These are phyloP conservation scores for Ceratocystis lukuohia DNA, from an alignment of 2,329 filamentous ascomycete genomes.

Conservation along the genomic window DNA sequence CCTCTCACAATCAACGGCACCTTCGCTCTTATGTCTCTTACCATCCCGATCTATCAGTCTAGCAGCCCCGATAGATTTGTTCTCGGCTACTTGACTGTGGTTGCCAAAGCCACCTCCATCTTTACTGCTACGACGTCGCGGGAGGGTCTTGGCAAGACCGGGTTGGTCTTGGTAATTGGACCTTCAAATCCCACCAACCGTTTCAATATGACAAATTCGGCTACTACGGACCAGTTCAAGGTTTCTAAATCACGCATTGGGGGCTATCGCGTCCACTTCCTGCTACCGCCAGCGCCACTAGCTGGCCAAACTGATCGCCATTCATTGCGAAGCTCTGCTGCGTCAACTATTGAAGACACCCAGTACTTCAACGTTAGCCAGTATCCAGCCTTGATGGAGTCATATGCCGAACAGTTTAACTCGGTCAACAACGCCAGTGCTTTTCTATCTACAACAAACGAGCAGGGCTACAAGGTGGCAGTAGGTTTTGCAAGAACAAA, in stretches of 20 bases:
- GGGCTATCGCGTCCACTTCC: conserved; percentile 36
- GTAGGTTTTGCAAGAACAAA: conserved; percentile 66
- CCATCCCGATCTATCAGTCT: conserved; percentile 53
- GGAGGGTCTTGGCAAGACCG: conserved; percentile 59
- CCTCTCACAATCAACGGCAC: conserved; percentile 59
- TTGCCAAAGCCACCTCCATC: conserved; percentile 55
- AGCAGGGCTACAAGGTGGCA: conserved; percentile 54
- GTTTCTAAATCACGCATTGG: conserved; percentile 20
- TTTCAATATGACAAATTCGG: conserved; percentile 41
- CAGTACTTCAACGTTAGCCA: conserved; percentile 41
- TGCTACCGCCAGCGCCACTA: conserved; percentile 42
- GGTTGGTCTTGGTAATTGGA: conserved; percentile 57
- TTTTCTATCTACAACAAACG: conserved; percentile 56
- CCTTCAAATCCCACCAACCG: conserved; percentile 53
- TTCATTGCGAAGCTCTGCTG: conserved; percentile 27
- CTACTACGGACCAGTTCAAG: conserved; percentile 30
- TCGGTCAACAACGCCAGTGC: conserved; percentile 55
- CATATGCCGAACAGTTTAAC: conserved; percentile 40
- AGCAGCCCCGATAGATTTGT: conserved; percentile 28
- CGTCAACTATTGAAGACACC: conserved; percentile 16
- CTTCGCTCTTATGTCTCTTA: conserved; percentile 67
- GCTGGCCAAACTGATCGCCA: conserved; percentile 36
- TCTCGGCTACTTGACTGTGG: conserved; percentile 70
- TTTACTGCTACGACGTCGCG: conserved; percentile 46
- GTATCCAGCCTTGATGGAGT: conserved; percentile 51